Conservation (phyloP, 257 asterid species). For the Primulina tabacum region DNA sequence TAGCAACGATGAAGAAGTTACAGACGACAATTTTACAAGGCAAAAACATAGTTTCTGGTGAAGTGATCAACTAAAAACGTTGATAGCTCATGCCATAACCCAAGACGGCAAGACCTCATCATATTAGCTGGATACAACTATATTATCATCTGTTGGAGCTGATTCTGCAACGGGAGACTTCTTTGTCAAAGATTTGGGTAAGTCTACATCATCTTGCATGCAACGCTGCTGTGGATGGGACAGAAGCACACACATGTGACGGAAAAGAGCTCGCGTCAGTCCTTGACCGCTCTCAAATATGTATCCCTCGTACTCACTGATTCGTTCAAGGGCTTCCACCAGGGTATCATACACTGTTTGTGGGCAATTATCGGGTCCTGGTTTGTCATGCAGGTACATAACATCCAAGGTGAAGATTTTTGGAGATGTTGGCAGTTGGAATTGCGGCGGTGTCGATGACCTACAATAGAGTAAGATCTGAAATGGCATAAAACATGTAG, state of each 20-base stretch:
- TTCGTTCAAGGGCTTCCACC: slow-evolving; percentile 81
- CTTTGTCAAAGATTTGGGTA: slow-evolving; percentile 71
- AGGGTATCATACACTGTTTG: slow-evolving; percentile 82
- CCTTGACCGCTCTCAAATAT: slow-evolving; percentile 92
- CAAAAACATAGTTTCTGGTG: slow-evolving; percentile 17
- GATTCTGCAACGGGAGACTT: slow-evolving; percentile 43
- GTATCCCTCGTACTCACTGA: slow-evolving; percentile 80
- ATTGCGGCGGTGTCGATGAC: slow-evolving; percentile 67
- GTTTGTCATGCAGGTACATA: slow-evolving; percentile 91
- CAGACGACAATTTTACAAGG: slow-evolving; percentile 12
- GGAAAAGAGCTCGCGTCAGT: slow-evolving; percentile 66
- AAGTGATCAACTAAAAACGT: slow-evolving; percentile 1
- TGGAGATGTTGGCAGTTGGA: slow-evolving; percentile 55
- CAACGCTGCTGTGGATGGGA: slow-evolving; percentile 92
- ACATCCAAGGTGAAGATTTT: slow-evolving; percentile 87
- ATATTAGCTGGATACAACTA: slow-evolving; percentile 44
- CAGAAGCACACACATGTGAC: slow-evolving; percentile 62
- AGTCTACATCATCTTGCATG: slow-evolving; percentile 65
- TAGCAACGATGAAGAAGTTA: not conserved
- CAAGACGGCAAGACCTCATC: slow-evolving; percentile 6
- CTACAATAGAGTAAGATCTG: slow-evolving; percentile 85
- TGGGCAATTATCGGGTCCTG: slow-evolving; percentile 91
- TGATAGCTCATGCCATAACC: not conserved
- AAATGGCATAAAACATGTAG: slow-evolving; percentile 24
- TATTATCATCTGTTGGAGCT: slow-evolving; percentile 48